Base-by-base conservation (phyloP, 257 asterid genomes). In the Fraxinus anomala region DNA sequence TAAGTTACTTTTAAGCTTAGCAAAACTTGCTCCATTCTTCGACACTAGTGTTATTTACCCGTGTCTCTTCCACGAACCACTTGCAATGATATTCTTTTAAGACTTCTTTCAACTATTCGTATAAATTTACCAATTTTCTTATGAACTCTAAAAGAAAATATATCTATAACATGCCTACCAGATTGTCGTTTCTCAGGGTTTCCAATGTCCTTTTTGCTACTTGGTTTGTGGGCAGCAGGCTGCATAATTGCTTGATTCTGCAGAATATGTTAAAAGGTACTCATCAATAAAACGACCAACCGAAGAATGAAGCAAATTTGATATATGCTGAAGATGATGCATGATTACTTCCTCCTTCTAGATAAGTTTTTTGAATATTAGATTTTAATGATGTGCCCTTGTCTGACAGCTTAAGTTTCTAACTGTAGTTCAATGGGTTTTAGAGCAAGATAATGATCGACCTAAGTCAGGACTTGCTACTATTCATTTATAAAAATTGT, bases 191-290 rank as follows among this genome's bases (percentile, higher is more conserved):
- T 87, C 70, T 77, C 72, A 44, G 82, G 72, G 47, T 76, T 80
- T 73, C 77, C 81, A 70, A 68, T 83, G 19, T 78, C 83, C 54
- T 73, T 83, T 66, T 70, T 76, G 68, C 77, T 65, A 69, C 81
- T 39, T 8, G 88, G 76, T 74, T 80, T 82, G 42, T 42, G 68
- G 54, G 34, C 17, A 47, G 42, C 30, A 10, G 80, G 80, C 59
- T 78, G 83, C 37, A 68, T 76, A 23, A 37, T 83, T 49, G 82
- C 68, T 75, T 76, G 88, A 72, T 69, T 87, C 90, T 84, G 88
- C 67, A 73, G 56, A 33, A 61, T 65, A 79, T 37, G 2, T 19
- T 2, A 14, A 42, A 42, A 24, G 56, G 73, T 71, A 72, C 34
- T 28, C 23, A 6, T 21, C 8, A 80, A 26, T 47, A 70, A 17